A percentile compares a stretch with the other conserved stretches of the same genome.
Evolutionary conservation across 1,139 yeast genomes (phyloP).

Genomic region (Pichia sp.): DNA sequence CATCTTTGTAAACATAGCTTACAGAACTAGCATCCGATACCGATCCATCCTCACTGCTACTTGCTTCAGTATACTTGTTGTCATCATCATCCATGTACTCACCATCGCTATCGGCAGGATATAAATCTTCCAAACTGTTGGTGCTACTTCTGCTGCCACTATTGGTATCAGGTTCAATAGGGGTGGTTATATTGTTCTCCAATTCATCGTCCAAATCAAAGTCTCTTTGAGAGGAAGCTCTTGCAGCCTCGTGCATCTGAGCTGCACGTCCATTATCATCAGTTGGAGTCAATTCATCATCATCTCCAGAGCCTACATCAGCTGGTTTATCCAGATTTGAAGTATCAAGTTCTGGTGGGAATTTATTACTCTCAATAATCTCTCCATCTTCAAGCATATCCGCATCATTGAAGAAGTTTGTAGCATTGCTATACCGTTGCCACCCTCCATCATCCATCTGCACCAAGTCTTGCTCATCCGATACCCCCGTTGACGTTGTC

Average conservation of each 20-base stretch:
- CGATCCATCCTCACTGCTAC: constrained; percentile 1
- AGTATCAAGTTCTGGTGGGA: not conserved
- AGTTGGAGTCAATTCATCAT: constrained; percentile 7
- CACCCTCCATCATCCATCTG: constrained; percentile 4
- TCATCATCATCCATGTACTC: constrained; percentile 5
- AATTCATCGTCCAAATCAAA: constrained; percentile 14
- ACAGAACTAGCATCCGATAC: too few relatives aligned
- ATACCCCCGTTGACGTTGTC: not conserved
- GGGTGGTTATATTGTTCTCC: constrained; percentile 7
- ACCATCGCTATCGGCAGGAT: constrained; percentile 11
- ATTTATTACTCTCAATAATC: not conserved
- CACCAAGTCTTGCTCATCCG: not conserved
- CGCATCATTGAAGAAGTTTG: constrained; percentile 6
- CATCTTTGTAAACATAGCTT: too few relatives aligned
- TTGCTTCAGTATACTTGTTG: constrained; percentile 3
- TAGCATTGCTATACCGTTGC: constrained; percentile 9
- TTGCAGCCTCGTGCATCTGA: not conserved
- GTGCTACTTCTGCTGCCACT: constrained; percentile 1
- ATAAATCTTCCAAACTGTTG: constrained; percentile 11
- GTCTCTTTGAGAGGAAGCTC: constrained; percentile 3
- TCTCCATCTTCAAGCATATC: not conserved
- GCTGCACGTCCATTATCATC: not conserved
- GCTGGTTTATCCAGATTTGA: not conserved
- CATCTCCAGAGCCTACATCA: not conserved
- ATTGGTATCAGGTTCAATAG: not conserved